These are phyloP conservation scores for Tolypocladium endophyticum DNA, from an alignment of 2,329 filamentous ascomycete species.

Conservation along the genomic window DNA sequence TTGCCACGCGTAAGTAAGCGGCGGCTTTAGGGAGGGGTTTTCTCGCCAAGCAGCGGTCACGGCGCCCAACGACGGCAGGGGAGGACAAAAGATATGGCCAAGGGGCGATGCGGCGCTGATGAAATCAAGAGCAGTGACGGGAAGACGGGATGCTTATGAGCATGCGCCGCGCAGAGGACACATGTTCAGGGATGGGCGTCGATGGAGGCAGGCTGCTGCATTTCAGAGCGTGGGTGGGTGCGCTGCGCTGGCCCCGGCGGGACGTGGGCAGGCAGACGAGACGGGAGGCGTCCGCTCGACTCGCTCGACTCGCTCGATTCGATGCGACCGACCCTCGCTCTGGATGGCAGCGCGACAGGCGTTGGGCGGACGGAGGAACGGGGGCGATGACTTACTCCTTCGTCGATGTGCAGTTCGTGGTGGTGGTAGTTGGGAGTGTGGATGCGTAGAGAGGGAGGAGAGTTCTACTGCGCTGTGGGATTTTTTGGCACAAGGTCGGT, in stretches of 20 bases:
- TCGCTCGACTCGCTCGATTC: background rate
- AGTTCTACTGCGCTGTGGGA: constrained; percentile 5
- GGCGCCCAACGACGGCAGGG: constrained; percentile 1
- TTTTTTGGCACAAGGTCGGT: constrained; percentile 3
- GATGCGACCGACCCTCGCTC: background rate
- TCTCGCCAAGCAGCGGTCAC: constrained; percentile 6
- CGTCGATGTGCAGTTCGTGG: constrained; percentile 5
- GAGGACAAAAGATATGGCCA: background rate
- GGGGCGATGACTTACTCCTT: constrained; percentile 7
- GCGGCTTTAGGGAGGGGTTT: constrained; percentile 9
- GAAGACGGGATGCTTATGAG: constrained; percentile 1
- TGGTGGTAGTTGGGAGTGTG: constrained; percentile 1
- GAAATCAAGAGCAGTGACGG: background rate
- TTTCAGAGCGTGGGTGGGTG: constrained; percentile 7
- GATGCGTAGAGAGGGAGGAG: constrained; percentile 4
- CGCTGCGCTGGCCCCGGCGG: background rate
- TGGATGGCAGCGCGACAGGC: background rate
- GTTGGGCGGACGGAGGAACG: background rate
- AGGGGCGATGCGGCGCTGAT: background rate
- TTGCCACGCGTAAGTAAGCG: constrained; percentile 18
- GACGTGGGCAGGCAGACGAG: background rate
- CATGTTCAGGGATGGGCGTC: constrained; percentile 9
- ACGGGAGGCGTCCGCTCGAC: background rate
- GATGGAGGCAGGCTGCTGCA: constrained; percentile 5
- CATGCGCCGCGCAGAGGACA: constrained; percentile 12